Conservation (phyloP, 31 red algal genomes). For the Asparagopsis taxiformis region DNA sequence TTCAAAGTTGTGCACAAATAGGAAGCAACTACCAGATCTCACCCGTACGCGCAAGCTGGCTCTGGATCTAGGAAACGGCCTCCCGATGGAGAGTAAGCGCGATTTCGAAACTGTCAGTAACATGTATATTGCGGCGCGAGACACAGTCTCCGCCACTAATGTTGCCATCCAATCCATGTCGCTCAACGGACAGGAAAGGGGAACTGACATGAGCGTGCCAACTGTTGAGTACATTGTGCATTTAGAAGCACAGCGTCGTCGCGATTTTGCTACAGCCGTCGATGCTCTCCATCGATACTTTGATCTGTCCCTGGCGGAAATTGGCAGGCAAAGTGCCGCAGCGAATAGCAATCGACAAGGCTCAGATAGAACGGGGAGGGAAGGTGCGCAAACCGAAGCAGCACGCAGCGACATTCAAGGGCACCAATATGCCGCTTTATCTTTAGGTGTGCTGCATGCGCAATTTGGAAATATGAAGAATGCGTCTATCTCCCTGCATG, state of each 20-base stretch:
- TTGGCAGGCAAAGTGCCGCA: background rate
- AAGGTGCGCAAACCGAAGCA: background rate
- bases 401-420: conserved; percentile 1
- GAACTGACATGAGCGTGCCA: background rate
- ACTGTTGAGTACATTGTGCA: conserved; percentile 7
- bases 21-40: background rate
- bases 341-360: too few species aligned
- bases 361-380: background rate
- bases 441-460: conserved; percentile 1
- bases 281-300: conserved; percentile 14
- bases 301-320: conserved; percentile 12
- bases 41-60: background rate
- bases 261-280: background rate
- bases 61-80: background rate
- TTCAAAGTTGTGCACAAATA: background rate
- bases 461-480: conserved; percentile 10
- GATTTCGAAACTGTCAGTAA: background rate
- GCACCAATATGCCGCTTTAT: conserved; percentile 22
- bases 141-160: conserved; percentile 3
- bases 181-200: background rate
- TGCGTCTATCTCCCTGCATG: conserved; percentile 7
- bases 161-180: conserved; percentile 1
- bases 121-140: background rate
- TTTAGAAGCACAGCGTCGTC: conserved; percentile 7
- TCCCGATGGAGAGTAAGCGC: background rate